Evolutionary conservation across 768 basidiomycete species (phyloP), one percentile per base, ranked within the genome.

Genomic region (Lactarius sp.): DNA sequence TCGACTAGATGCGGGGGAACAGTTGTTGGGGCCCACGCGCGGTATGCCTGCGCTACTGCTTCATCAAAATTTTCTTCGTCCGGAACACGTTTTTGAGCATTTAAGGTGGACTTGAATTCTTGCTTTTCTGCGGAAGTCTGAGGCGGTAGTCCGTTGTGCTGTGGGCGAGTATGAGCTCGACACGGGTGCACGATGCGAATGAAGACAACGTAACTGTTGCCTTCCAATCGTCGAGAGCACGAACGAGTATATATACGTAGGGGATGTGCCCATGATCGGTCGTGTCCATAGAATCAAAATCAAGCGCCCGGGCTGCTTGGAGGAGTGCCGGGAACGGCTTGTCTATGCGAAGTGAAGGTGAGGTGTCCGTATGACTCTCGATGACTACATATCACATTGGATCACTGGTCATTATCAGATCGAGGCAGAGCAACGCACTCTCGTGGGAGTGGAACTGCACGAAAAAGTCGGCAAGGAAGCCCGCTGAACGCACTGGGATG

Each of bases 21-120:
- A 51, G 75, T 77, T 22, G 82, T 81, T 58, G 77, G 77, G 0
- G 83, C 83, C 86, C 86, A 94, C 59, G 83, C 83, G 33, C 90
- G 85, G 73, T 91, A 95, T 0, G 90, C 92, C 72, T 97, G 91
- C 7, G 88, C 80, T 70, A 89, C 83, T 2, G 95, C 96, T 74
- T 98, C 96, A 64, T 97, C 96, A 71, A 94, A 94, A 75, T 98
- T 99, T 78, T 99, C 97, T 71, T 98, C 94, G 71, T 99, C 97
- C 0, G 75, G 69, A 70, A 92, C 93, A 61, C 81, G 71, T 69
- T 86, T 85, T 79, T 87, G 83, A 1, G 76, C 76, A n/a, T 78
- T 74, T 50, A 98, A 76, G 3, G 59, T 60, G 39, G 81, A 76
- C 71, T 94, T 94, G 80, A 98, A 96, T 34, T 81, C 85, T 65